Base-by-base conservation (phyloP, 805 yeast species). In the Sugiyamaella marilandica region DNA sequence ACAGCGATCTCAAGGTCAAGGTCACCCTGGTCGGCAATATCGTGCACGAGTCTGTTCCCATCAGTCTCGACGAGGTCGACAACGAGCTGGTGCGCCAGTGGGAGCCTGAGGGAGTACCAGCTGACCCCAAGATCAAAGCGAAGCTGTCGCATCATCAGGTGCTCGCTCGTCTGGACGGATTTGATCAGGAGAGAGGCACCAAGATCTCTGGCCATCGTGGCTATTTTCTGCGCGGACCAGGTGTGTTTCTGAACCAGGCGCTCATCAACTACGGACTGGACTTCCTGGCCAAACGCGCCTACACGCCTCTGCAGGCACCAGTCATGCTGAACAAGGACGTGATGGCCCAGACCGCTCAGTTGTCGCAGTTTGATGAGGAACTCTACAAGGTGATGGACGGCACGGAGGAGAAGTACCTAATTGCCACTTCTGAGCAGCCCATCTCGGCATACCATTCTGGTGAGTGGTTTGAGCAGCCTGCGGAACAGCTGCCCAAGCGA, bases 261-360 rank as follows among this genome's bases (percentile, higher is more conserved):
- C 78, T 94, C 71, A 94, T 94, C 72, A 94, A 91, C 81, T 92
- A 91, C 68, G 99, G 99, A 62, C 80, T 94, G 68, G 77, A 79
- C 55, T 91, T 89, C 74, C 80, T 94, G 70, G 80, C 87, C 59
- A 74, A 80, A 64, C 81, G 84, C 63, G 90, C 84, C 49, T 94
- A 89, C 77, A 77, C 78, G 51, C 96, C 98, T 58, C 78, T 94
- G 72, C 99, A 94, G 77, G 95, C 99, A 13, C 99, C 99, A 54
- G 97, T 92, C 44, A 94, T 94, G 99, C 89, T 94, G 97, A 94
- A 94, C 83, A 94, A 94, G 75, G 98, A 94, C 54, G 95, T 90
- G 53, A 94, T 94, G 99, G 98, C 98, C 62, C 91, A 88, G 75
- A 94, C 99, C 62, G 99, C 99, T 8, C 99, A 94, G 76, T 83